Evolutionary conservation across 2,329 filamentous ascomycete genomes (phyloP), one percentile per base, ranked within the genome.

Genomic region (Arthrobotrys musiformis): DNA sequence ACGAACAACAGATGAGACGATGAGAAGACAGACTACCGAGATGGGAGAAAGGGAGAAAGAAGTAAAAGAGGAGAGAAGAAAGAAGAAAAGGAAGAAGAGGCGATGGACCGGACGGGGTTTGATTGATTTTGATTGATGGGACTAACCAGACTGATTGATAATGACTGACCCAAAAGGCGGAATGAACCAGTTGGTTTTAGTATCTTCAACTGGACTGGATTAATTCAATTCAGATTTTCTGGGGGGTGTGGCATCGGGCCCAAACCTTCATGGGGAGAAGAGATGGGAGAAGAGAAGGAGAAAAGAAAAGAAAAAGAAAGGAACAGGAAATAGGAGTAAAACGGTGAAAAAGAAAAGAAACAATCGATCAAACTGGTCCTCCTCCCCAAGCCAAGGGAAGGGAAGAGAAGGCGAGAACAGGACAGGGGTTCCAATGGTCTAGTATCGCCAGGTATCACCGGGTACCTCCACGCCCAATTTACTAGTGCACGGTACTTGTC

Each of bases 251-350:
- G 54, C 66, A 35, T 61, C 54, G 30, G 52, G n/a, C 22, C 30
- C 54, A 58, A 52, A 54, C 24, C 66, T 69, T 50, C 52, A 69
- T 54, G 62, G 35, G 48, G 26, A 13, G 24, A 17, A 24, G 24
- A 35, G 22, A 28, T 35, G 19, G 58, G 15, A 56, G 52, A 60
- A 40, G 17, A 46, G 50, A 58, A 52, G 24, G 35, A 58, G 48
- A 44, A 37, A 37, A 9, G 37, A 63, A 64, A 44, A 42, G 48
- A 26, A 73, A 73, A 73, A 50, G 67, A 61, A 61, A 73, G 69
- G 66, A 72, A 72, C n/a, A n/a, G 48, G 33, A 73, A 73, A 73
- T 60, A 73, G 69, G 69, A 73, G 69, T 73, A 72, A 72, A 64
- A 64, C 48, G 68, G 60, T 58, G 58, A 72, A 72, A 66, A 72